Evolutionary conservation across 2,329 filamentous ascomycete genomes (phyloP).

Genomic region (Rhinocladiella mackenziei): DNA sequence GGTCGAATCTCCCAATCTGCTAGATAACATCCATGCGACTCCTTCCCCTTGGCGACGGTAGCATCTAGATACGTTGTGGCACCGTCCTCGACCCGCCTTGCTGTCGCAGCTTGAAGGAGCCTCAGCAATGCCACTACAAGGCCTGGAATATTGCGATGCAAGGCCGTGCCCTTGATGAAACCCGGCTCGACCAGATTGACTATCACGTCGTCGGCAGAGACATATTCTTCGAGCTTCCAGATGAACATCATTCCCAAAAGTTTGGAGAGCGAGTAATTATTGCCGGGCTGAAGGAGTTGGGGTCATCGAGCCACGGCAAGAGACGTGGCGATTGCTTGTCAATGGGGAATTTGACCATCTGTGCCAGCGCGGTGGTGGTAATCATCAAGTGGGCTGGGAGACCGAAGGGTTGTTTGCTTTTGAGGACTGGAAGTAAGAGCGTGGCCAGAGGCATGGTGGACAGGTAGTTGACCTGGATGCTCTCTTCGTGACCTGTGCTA

Average conservation of each 20-base stretch:
- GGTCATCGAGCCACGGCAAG: slow-evolving; percentile 35
- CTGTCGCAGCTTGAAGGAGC: slow-evolving; percentile 31
- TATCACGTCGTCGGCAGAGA: slow-evolving; percentile 41
- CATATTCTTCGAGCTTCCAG: slow-evolving; percentile 37
- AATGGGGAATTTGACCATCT: slow-evolving; percentile 15
- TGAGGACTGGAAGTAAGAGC: slow-evolving; percentile 33
- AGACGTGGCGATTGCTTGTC: slow-evolving; percentile 17
- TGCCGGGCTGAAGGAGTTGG: slow-evolving; percentile 23
- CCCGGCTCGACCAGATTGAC: slow-evolving; percentile 50
- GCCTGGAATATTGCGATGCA: slow-evolving; percentile 36
- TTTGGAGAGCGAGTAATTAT: slow-evolving; percentile 34
- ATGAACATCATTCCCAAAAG: slow-evolving; percentile 37
- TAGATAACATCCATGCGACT: slow-evolving; percentile 51
- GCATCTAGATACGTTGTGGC: slow-evolving; percentile 50
- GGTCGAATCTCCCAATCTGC: slow-evolving; percentile 48
- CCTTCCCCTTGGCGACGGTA: slow-evolving; percentile 43
- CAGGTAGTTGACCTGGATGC: slow-evolving; percentile 38
- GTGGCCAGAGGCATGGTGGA: slow-evolving; percentile 29
- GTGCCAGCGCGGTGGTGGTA: slow-evolving; percentile 28
- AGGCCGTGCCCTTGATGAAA: slow-evolving; percentile 41
- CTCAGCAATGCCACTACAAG: slow-evolving; percentile 18
- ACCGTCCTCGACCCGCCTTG: slow-evolving; percentile 38
- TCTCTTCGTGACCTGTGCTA: slow-evolving; percentile 39
- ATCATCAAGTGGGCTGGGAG: slow-evolving; percentile 21
- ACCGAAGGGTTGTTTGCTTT: slow-evolving; percentile 19